Conservation (phyloP, 257 asterid species). For the Capsicum baccatum region DNA sequence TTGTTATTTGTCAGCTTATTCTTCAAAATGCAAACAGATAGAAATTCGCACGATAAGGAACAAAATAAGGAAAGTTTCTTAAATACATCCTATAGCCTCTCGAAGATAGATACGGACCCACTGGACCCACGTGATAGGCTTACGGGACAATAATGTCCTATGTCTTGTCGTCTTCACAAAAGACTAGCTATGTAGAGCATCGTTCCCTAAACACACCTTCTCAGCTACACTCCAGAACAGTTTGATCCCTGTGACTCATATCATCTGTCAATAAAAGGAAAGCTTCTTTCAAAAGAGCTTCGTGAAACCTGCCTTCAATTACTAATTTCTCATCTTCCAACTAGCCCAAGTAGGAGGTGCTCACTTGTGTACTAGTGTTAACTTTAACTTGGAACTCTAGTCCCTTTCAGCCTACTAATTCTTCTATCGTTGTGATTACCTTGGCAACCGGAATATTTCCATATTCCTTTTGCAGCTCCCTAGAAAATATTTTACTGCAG, state of each 20-base stretch:
- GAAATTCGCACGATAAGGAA: no score
- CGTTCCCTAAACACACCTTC: background rate
- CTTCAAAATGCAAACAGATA: no score
- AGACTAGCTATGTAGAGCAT: background rate
- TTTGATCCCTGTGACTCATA: background rate
- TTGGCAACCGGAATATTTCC: background rate
- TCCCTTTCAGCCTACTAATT: background rate
- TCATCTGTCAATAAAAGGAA: background rate
- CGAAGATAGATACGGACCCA: background rate
- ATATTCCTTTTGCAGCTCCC: background rate
- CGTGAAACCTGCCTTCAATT: background rate
- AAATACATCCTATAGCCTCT: no score
- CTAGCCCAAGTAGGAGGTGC: background rate
- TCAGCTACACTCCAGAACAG: background rate
- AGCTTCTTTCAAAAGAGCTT: background rate
- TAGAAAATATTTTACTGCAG: background rate
- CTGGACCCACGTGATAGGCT: background rate
- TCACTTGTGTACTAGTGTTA: background rate
- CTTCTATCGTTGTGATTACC: background rate
- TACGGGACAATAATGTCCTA: background rate
- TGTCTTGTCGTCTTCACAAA: background rate
- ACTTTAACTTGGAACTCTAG: background rate
- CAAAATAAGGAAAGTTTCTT: no score
- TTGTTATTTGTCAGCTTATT: no score
- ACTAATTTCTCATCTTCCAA: conserved; percentile 1